Conservation (phyloP, 345 rosid species). For the Hypericum perforatum region DNA sequence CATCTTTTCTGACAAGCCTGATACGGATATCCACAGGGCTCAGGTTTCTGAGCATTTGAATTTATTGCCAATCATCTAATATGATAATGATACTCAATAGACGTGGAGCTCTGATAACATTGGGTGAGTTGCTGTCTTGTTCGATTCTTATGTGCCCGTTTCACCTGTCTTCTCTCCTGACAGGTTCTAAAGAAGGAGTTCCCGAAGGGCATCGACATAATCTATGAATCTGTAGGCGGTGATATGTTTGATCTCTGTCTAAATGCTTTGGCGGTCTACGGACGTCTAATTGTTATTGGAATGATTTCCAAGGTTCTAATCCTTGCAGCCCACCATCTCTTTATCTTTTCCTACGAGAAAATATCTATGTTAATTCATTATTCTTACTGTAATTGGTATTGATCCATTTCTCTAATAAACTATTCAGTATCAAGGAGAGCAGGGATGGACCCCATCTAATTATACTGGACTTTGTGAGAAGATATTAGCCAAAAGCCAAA, state of each 20-base stretch:
- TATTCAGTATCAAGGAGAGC: slow-evolving; percentile 84
- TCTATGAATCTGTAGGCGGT: slow-evolving; percentile 96
- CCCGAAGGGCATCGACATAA: slow-evolving; percentile 73
- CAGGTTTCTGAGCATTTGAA: too few relatives aligned
- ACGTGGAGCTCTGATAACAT: too few relatives aligned
- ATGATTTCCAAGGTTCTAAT: slow-evolving; percentile 88
- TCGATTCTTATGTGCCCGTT: background rate
- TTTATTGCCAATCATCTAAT: too few relatives aligned
- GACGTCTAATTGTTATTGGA: slow-evolving; percentile 81
- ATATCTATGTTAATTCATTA: background rate
- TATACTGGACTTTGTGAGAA: slow-evolving; percentile 88
- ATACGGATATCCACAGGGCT: too few relatives aligned
- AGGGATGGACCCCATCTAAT: slow-evolving; percentile 78
- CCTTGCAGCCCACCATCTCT: background rate
- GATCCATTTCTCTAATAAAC: slow-evolving; percentile 1
- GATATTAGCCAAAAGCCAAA: slow-evolving; percentile 85
- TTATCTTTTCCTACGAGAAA: background rate
- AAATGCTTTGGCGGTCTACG: slow-evolving; percentile 74
- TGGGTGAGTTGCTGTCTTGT: background rate
- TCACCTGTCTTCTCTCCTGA: slow-evolving; percentile 4
- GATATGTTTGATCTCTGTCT: slow-evolving; percentile 79
- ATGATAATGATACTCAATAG: too few relatives aligned
- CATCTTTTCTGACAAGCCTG: too few relatives aligned
- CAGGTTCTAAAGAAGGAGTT: slow-evolving; percentile 82
- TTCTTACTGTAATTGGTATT: background rate